phyloP scores from a whole-genome alignment of 1,284 basidiomycete genomes.

The Coniferiporia sulphurascens region DNA sequence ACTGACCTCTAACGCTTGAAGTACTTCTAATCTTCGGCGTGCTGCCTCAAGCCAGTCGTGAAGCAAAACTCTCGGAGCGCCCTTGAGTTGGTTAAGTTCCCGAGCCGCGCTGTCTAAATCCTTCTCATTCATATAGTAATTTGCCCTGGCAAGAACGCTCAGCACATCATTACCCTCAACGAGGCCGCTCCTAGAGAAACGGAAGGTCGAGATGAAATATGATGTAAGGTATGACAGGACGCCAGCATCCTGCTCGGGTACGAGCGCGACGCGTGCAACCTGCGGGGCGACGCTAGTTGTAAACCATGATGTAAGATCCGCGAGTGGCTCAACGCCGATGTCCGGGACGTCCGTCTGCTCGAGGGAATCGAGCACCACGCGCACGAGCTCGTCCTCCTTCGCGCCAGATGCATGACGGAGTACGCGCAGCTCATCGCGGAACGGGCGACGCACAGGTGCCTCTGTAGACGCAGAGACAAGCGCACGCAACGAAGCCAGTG shows the following conservation, averaged over 20 bases:
- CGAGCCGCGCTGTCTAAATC: conserved; percentile 89
- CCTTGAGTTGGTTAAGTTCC: conserved; percentile 87
- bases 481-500: conserved; percentile 74
- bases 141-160: conserved; percentile 85
- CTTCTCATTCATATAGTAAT: conserved; percentile 87
- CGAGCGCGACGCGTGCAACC: conserved; percentile 83
- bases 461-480: conserved; percentile 51
- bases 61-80: conserved; percentile 80
- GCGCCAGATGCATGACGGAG: conserved; percentile 72
- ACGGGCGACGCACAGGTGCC: conserved; percentile 64
- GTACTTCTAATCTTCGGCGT: conserved; percentile 82
- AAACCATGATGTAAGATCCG: conserved; percentile 90
- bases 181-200: conserved; percentile 74
- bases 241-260: conserved; percentile 86
- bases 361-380: conserved; percentile 66
- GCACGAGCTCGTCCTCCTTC: conserved; percentile 63
- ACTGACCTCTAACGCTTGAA: conserved; percentile 86
- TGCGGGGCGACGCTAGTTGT: conserved; percentile 78
- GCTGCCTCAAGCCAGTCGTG: conserved; percentile 93
- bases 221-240: conserved; percentile 87
- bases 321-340: conserved; percentile 86
- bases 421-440: conserved; percentile 86
- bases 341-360: conserved; percentile 75
- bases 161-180: conserved; percentile 81
- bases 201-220: conserved; percentile 67